A percentile compares a stretch with the other conserved stretches of the same genome.
These are phyloP conservation scores for Penicillium nucicola DNA, from an alignment of 495 filamentous ascomycete species.

Conservation along the genomic window DNA sequence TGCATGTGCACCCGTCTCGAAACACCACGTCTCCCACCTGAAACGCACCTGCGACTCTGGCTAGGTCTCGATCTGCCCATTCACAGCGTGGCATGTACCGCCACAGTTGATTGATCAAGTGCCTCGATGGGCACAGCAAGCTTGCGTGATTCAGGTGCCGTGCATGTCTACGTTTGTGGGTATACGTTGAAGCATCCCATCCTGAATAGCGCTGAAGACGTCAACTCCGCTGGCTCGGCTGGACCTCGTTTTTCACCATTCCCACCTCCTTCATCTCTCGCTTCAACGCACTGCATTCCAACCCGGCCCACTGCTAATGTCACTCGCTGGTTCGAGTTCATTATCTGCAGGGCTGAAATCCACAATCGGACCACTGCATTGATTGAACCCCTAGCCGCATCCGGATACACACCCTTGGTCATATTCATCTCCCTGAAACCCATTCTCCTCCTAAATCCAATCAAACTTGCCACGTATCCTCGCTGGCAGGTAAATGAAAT, in stretches of 20 bases:
- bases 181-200: not conserved
- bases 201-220: not conserved
- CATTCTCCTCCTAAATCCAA: not conserved
- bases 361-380: not conserved
- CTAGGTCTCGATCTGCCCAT: not conserved
- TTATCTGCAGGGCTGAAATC: not conserved
- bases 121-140: not conserved
- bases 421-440: not conserved
- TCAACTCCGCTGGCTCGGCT: slow-evolving; percentile 16
- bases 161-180: not conserved
- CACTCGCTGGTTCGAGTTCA: too few relatives aligned
- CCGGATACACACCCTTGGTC: not conserved
- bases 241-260: not conserved
- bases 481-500: not conserved
- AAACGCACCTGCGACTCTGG: not conserved
- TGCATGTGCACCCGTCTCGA: not conserved
- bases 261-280: too few relatives aligned
- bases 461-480: not conserved
- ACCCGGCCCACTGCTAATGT: not conserved
- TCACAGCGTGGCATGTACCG: not conserved
- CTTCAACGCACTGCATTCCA: too few relatives aligned
- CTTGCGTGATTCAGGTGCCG: slow-evolving; percentile 2
- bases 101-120: not conserved
- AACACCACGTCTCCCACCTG: not conserved
- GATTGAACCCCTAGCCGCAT: not conserved